Evolutionary conservation across 2,329 filamentous ascomycete species (phyloP).

Genomic region (Calonectria multiphialidica): DNA sequence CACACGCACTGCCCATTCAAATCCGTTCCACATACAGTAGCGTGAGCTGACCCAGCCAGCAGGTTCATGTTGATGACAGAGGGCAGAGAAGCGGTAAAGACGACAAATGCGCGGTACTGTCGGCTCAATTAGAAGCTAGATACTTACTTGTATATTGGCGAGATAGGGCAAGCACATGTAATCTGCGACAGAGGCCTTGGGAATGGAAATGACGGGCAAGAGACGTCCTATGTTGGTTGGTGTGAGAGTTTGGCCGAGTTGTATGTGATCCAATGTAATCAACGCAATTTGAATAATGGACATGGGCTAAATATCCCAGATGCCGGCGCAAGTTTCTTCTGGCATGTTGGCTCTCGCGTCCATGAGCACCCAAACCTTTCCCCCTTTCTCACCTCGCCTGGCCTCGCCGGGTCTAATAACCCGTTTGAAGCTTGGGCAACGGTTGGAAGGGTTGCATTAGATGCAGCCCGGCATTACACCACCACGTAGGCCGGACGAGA

Average conservation of each 20-base stretch:
- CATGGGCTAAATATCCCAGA: neutral
- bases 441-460: neutral
- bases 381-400: neutral
- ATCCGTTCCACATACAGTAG: neutral
- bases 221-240: neutral
- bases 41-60: neutral
- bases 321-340: neutral
- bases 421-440: slow-evolving; percentile 6
- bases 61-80: neutral
- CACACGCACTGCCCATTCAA: neutral
- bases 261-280: too few species aligned
- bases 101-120: neutral
- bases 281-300: neutral
- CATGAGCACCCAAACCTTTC: neutral
- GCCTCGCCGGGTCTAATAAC: neutral
- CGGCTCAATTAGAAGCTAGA: neutral
- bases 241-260: neutral
- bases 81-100: neutral
- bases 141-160: neutral
- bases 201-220: neutral
- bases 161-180: neutral
- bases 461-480: slow-evolving; percentile 2
- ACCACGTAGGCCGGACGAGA: neutral
- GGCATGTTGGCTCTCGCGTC: neutral
- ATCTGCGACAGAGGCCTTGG: neutral